These are phyloP conservation scores for Zymoseptoria pseudotritici DNA, from an alignment of 2,329 filamentous ascomycete species.

Conservation along the genomic window DNA sequence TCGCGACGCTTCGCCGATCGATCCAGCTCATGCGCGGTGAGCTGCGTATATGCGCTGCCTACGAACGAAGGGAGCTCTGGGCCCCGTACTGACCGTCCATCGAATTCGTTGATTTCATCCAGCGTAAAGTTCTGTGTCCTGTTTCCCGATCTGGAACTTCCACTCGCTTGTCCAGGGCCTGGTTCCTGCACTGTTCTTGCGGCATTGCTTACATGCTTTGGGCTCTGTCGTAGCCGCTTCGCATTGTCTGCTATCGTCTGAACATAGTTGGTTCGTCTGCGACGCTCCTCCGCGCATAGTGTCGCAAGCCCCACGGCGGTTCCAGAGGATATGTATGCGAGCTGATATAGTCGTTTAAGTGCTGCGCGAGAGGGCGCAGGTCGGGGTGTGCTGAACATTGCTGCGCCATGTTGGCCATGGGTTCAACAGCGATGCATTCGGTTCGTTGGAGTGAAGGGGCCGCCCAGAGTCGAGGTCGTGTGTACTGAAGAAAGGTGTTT, in stretches of 20 bases:
- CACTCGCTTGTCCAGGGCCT: neutral
- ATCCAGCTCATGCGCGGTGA: neutral
- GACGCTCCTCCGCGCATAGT: conserved; percentile 31
- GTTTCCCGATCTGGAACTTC: neutral
- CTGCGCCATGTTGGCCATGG: conserved; percentile 21
- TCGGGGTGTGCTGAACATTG: conserved; percentile 25
- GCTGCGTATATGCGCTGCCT: neutral
- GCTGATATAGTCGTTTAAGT: conserved; percentile 30
- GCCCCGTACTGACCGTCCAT: neutral
- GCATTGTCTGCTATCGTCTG: conserved; percentile 32
- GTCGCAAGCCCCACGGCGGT: conserved; percentile 29
- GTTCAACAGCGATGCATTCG: conserved; percentile 13
- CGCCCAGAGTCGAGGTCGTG: neutral
- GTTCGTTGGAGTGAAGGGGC: neutral
- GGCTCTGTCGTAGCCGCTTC: conserved; percentile 24
- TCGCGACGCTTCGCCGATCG: neutral
- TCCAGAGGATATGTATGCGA: conserved; percentile 34
- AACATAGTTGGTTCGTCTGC: conserved; percentile 27
- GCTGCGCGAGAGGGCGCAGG: conserved; percentile 31
- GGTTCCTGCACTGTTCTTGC: conserved; percentile 6
- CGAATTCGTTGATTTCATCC: neutral
- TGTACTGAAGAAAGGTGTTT: neutral
- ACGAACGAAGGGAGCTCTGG: neutral
- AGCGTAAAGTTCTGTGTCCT: neutral
- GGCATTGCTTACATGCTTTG: conserved; percentile 21